Evolutionary conservation across 768 basidiomycete genomes (phyloP).

Genomic region (Boletus reticuloceps): DNA sequence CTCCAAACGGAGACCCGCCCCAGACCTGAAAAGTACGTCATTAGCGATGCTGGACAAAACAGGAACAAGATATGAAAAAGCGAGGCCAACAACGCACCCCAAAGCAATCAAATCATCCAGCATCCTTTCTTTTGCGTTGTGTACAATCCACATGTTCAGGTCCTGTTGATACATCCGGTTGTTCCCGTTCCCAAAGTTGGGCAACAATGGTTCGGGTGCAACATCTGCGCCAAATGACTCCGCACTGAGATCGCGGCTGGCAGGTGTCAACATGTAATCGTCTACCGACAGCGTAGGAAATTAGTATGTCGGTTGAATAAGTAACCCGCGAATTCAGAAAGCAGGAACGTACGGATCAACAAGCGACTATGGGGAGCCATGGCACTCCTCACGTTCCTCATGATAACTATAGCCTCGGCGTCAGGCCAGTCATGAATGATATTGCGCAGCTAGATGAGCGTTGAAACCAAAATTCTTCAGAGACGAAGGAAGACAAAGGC

Average conservation of each 20-base stretch:
- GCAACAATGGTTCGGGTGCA: constrained; percentile 45
- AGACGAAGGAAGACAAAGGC: neutral
- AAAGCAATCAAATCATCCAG: constrained; percentile 39
- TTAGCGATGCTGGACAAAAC: neutral
- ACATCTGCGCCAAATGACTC: constrained; percentile 16
- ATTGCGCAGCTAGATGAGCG: constrained; percentile 20
- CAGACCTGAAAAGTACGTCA: constrained; percentile 3
- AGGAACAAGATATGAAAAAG: too few relatives aligned
- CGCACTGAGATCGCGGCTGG: constrained; percentile 3
- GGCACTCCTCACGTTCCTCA: constrained; percentile 27
- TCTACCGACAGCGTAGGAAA: constrained; percentile 8
- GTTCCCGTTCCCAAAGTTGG: constrained; percentile 45
- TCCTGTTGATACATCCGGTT: constrained; percentile 43
- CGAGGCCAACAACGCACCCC: constrained; percentile 17
- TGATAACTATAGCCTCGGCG: constrained; percentile 29
- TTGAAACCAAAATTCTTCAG: neutral
- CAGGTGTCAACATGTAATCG: constrained; percentile 19
- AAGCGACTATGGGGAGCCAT: constrained; percentile 31
- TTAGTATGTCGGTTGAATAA: neutral
- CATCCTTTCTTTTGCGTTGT: constrained; percentile 44
- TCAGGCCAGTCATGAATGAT: constrained; percentile 39
- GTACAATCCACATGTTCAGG: constrained; percentile 43
- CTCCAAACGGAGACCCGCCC: constrained; percentile 19
- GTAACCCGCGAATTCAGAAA: too few relatives aligned
- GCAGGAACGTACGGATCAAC: constrained; percentile 30